Evolutionary conservation across 2,329 filamentous ascomycete genomes (phyloP), one percentile per base, ranked within the genome.

Genomic region (Diaporthe sp.): DNA sequence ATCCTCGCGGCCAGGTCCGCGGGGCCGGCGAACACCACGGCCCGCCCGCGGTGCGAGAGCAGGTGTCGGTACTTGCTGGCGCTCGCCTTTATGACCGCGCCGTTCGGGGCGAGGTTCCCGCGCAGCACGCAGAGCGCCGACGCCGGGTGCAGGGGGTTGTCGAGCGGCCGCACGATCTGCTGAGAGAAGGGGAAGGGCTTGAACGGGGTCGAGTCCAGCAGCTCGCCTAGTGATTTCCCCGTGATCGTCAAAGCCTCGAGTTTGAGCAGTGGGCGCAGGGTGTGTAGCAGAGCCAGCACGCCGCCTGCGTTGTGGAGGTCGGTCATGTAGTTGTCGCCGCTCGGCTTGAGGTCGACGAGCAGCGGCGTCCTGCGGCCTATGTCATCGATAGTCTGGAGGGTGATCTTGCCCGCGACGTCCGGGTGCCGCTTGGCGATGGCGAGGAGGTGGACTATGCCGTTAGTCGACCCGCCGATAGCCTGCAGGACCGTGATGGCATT

Each of bases 251-350:
- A 88, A 12, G 95, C 95, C 74, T 89, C 87, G 25, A 96, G 94
- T 77, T 96, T 89, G 0, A 98, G 88, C 0, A 98, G 87, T 0
- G 93, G 93, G 2, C 92, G 92, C 25, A 98, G 89, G 31, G 94
- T 86, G 79, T 95, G 95, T 78, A 98, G 90, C 0, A 98, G 91
- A 0, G 94, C 93, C 0, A 94, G 92, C 83, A 97, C 95, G 42
- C 96, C 96, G 34, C 96, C 96, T 70, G 97, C 93, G 75, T 95
- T 93, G 83, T 97, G 97, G 55, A 98, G 92, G 81, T 98, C 95
- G 6, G 93, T 94, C 92, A 98, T 97, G 82, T 95, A 94, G 81
- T 95, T 96, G 73, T 94, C 92, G 1, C 96, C 96, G 76, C 91
- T 94, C 0, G 96, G 96, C n/a, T 96, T 95, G 25, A 98, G 88